phyloP scores from a whole-genome alignment of 208 protist genomes.

The Trypanosomatidae sp. region DNA sequence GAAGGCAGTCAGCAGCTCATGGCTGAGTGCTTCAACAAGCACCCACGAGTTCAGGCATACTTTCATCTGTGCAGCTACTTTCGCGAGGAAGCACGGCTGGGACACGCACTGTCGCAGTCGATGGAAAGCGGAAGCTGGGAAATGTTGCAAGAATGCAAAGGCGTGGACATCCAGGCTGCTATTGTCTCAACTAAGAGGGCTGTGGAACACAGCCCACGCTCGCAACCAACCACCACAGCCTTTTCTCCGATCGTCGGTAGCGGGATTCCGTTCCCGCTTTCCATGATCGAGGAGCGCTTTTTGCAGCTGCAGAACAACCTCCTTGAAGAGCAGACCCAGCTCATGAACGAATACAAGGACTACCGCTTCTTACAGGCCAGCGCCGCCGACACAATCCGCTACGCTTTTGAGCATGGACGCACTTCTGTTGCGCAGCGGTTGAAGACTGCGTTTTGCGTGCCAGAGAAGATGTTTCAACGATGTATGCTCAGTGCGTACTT shows the following conservation, averaged over 20 bases:
- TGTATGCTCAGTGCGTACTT: conserved; percentile 67
- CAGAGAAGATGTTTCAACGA: conserved; percentile 77
- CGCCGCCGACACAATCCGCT: conserved; percentile 56
- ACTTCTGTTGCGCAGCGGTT: conserved; percentile 43
- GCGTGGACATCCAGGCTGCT: conserved; percentile 41
- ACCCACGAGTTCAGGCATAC: conserved; percentile 41
- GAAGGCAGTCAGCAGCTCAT: conserved; percentile 38
- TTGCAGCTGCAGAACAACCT: conserved; percentile 32
- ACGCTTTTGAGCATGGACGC: conserved; percentile 58
- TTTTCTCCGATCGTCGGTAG: conserved; percentile 29
- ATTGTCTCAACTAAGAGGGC: conserved; percentile 31
- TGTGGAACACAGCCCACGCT: conserved; percentile 21
- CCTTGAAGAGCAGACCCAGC: conserved; percentile 62
- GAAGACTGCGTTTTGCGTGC: conserved; percentile 59
- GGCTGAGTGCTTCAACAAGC: conserved; percentile 39
- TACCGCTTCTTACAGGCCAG: conserved; percentile 73
- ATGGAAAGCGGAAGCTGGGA: conserved; percentile 46
- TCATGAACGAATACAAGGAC: conserved; percentile 68
- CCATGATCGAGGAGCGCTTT: conserved; percentile 26
- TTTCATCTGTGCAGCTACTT: conserved; percentile 55
- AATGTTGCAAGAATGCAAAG: conserved; percentile 58
- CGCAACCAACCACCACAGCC: conserved; percentile 9
- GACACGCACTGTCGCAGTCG: conserved; percentile 25
- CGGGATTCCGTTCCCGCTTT: conserved; percentile 16
- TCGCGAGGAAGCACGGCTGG: conserved; percentile 38